Evolutionary conservation across 768 basidiomycete species (phyloP).

Genomic region (Leccinum rimulosum): DNA sequence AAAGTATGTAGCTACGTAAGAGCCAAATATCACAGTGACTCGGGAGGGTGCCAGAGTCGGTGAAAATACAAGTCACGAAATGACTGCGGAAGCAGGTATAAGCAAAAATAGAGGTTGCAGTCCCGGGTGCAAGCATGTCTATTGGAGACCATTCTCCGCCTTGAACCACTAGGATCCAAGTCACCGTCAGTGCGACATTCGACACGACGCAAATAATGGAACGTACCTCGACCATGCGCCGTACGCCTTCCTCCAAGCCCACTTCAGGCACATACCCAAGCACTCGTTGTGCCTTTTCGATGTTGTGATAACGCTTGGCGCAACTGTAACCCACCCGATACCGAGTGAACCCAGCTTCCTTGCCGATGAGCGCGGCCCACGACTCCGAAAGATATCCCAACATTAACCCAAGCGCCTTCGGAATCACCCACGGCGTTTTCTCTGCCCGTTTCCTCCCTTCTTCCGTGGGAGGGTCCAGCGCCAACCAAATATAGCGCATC

Average conservation of each 20-base stretch:
- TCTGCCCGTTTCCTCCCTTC: constrained; percentile 43
- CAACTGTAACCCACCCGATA: constrained; percentile 82
- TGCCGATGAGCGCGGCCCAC: constrained; percentile 69
- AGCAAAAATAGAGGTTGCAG: background rate
- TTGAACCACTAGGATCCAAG: constrained; percentile 26
- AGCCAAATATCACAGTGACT: background rate
- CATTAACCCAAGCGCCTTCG: constrained; percentile 62
- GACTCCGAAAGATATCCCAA: constrained; percentile 74
- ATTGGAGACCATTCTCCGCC: constrained; percentile 29
- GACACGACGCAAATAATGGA: background rate
- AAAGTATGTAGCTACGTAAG: background rate
- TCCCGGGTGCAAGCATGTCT: constrained; percentile 1
- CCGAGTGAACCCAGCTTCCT: constrained; percentile 80
- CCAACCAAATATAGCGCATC: constrained; percentile 73
- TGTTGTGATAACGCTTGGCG: constrained; percentile 84
- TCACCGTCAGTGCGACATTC: background rate
- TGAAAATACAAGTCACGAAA: background rate
- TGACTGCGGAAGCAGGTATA: background rate
- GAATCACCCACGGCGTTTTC: constrained; percentile 46
- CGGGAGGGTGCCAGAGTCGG: background rate
- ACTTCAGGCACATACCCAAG: constrained; percentile 93
- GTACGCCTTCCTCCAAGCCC: constrained; percentile 84
- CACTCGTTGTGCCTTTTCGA: constrained; percentile 88
- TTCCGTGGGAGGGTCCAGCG: constrained; percentile 49
- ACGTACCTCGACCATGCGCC: constrained; percentile 70